Percentiles rank a stretch among this genome's conserved stretches.
phyloP scores from a whole-genome alignment of 768 basidiomycete species.

The Gyrodon lividus region DNA sequence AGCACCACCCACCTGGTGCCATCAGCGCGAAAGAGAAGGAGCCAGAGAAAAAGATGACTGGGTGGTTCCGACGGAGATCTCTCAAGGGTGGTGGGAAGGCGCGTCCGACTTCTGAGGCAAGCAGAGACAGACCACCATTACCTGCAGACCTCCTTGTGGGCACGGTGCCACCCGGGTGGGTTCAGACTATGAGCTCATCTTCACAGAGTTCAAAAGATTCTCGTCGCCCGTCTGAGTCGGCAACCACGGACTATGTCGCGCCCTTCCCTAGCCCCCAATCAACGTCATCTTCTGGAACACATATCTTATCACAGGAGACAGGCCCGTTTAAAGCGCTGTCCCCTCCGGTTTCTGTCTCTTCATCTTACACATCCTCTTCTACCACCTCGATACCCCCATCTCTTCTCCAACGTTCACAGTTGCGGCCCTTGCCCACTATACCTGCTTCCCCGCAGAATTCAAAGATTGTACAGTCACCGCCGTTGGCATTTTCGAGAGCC shows the following conservation, averaged over 20 bases:
- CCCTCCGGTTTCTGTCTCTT: constrained; percentile 13
- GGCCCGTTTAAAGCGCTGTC: constrained; percentile 25
- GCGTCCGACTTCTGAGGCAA: constrained; percentile 24
- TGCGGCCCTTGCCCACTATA: constrained; percentile 25
- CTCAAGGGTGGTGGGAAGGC: constrained; percentile 17
- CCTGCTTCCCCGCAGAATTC: constrained; percentile 31
- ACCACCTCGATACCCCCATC: constrained; percentile 9
- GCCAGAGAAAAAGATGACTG: constrained; percentile 38
- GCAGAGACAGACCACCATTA: constrained; percentile 12
- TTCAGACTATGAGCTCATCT: constrained; percentile 23
- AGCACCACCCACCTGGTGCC: constrained; percentile 32
- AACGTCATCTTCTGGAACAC: constrained; percentile 1
- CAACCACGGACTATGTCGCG: constrained; percentile 6
- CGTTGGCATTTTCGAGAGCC: constrained; percentile 18
- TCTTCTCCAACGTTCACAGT: constrained; percentile 9
- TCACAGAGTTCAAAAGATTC: constrained; percentile 27
- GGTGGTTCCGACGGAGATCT: constrained; percentile 32
- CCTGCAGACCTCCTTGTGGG: constrained; percentile 10
- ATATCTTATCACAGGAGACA: constrained; percentile 11
- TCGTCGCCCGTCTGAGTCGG: constrained; percentile 20
- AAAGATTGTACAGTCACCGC: constrained; percentile 11
- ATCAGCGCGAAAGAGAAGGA: constrained; percentile 34
- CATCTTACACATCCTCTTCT: constrained; percentile 5
- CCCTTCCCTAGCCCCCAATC: constrained; percentile 15
- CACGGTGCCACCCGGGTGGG: constrained; percentile 18